Base-by-base conservation (phyloP, 306 rosid genomes). In the Dalbergia cochinchinensis region DNA sequence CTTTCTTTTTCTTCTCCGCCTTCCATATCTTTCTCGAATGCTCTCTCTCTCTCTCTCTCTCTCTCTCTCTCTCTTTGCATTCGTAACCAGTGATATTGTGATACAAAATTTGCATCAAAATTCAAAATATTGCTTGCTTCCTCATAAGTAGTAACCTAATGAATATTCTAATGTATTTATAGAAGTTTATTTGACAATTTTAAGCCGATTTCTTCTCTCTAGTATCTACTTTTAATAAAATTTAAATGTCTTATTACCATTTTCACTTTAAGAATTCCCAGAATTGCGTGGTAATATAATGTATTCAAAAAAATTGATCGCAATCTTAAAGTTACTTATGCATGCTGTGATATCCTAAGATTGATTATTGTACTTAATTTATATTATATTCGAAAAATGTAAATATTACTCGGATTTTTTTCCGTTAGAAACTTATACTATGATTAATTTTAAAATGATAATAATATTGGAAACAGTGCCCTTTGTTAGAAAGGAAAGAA, bases 81-180 rank as follows among this genome's bases (percentile, higher is more conserved):
- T 54, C 35, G 6, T 15, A 45, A 37, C 62, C 59, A 10, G 42
- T 34, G 73, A 61, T 34, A 60, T 59, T 14, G 42, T 34, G 73
- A 51, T 8, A 41, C 68, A 12, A 42, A 19, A 37, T 39, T 51
- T 22, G 14, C 37, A 34, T 65, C 48, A 26, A 26, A 26, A 26
- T 26, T 26, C 48, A 11, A 69, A 69, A 37, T 69, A 63, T 69
- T 50, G 53, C 54, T 82, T 69, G 51, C 85, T 9, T 60, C 69
- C 60, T 60, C 78, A 12, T 51, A 62, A 76, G 13, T 41, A 65
- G 80, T 65, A 76, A 65, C 65, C 41, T 65, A 76, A 74, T 65
- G 16, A 63, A 65, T 26, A 70, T 53, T 76, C 78, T 15, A 57
- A 19, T 68, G 59, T 14, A 48, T 31, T 65, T 4, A 53, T n/a